Evolutionary conservation across 768 basidiomycete genomes (phyloP), one percentile per base, ranked within the genome.

Genomic region (Lentinula guzmanii): DNA sequence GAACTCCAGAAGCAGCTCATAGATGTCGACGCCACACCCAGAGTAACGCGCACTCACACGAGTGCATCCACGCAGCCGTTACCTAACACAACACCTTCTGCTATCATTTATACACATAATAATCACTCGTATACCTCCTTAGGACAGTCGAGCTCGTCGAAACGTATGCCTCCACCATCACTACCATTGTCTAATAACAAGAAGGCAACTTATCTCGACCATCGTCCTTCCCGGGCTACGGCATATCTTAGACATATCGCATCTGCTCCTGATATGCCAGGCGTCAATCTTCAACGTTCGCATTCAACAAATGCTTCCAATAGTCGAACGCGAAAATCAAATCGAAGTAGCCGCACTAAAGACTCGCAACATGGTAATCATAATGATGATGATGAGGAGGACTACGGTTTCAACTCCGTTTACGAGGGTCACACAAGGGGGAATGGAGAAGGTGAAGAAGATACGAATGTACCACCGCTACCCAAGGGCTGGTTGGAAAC

Each of bases 221-320:
- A 77, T 1, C 74, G 69, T 21, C 79, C 82, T 9, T 81, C 81
- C 28, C 82, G 82, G 56, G 87, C 89, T 3, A 81, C 82, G 4
- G 83, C 85, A 5, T 86, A 90, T 68, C 80, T 92, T 10, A 83
- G 89, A 35, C 89, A 91, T 69, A 90, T 92, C 78, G 82, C 82
- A 1, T 91, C 90, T 35, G 72, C 72, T 16, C 75, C 81, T 13
- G 76, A 75, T 52, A 76, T 80, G 51, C 73, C 76, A 8, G 39
- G 55, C 31, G 41, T 11, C 13, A 15, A n/a, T 56, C 55, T 56
- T 56, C 68, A 70, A 35, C 71, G 76, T 39, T 75, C 76, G 10
- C 71, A 65, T 48, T 77, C 75, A 2, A 75, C 71, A 7, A 70
- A 69, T 28, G 65, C 63, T 7, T 66, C 63, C 62, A 39, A 67